Evolutionary conservation across 108 stramenopile genomes (phyloP).

Genomic region (Cyclotella distinguenda): DNA sequence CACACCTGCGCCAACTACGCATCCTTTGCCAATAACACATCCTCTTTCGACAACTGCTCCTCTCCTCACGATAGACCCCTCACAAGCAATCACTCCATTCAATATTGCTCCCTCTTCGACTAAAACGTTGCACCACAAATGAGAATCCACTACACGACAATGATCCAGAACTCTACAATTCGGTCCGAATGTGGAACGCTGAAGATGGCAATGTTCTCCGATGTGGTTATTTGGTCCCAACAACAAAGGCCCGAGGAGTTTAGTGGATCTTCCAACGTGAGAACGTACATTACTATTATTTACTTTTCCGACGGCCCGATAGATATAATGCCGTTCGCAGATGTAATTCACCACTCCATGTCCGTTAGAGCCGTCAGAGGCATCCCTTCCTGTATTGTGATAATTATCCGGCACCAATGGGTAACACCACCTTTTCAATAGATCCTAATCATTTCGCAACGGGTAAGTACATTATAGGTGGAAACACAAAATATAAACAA

Average conservation of each 20-base stretch:
- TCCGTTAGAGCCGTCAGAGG: not conserved
- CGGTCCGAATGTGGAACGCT: constrained; percentile 73
- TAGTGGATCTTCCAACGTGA: constrained; percentile 62
- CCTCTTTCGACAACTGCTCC: constrained; percentile 79
- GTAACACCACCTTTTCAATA: constrained; percentile 93
- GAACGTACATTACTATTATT: constrained; percentile 48
- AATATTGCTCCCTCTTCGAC: constrained; percentile 76
- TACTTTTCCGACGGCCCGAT: constrained; percentile 43
- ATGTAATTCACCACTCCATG: constrained; percentile 45
- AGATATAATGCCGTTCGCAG: constrained; percentile 58
- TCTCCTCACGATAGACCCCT: constrained; percentile 58
- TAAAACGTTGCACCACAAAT: constrained; percentile 81
- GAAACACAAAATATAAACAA: not conserved
- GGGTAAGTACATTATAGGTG: no score
- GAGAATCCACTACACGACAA: constrained; percentile 63
- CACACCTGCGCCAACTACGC: constrained; percentile 81
- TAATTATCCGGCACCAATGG: constrained; percentile 90
- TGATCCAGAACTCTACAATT: constrained; percentile 61
- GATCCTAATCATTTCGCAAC: constrained; percentile 29
- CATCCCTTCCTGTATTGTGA: constrained; percentile 25
- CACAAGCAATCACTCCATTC: constrained; percentile 68
- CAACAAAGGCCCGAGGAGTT: constrained; percentile 65
- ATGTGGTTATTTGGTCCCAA: constrained; percentile 63
- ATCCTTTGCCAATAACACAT: constrained; percentile 87
- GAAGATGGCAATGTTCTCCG: constrained; percentile 70